Percentiles rank a stretch among this genome's conserved stretches.
Evolutionary conservation across 768 basidiomycete species (phyloP).

Genomic region (Leucosporidium creatinivorum): DNA sequence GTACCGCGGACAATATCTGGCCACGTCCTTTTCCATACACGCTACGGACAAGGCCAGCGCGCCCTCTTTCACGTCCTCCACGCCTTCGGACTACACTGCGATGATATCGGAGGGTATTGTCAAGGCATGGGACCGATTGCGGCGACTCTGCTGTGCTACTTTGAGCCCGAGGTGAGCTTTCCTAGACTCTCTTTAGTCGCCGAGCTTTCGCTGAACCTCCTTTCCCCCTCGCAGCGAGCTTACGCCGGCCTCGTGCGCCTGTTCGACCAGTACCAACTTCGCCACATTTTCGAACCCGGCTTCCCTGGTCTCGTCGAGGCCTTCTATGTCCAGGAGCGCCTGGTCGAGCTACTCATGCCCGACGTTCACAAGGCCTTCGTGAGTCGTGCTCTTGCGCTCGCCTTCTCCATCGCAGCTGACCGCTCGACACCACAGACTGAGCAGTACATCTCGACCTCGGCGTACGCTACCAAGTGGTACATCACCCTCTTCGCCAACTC

Average conservation of each 20-base stretch:
- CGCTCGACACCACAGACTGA: conserved; percentile 48
- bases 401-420: not conserved
- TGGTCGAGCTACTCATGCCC: conserved; percentile 81
- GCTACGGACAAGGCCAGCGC: conserved; percentile 93
- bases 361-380: conserved; percentile 75
- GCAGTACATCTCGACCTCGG: conserved; percentile 83
- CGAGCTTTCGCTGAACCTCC: not conserved
- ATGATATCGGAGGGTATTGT: conserved; percentile 69
- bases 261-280: conserved; percentile 80
- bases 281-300: conserved; percentile 80
- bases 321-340: conserved; percentile 90
- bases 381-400: conserved; percentile 33
- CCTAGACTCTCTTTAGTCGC: not conserved
- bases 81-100: conserved; percentile 74
- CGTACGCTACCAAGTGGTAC: conserved; percentile 99
- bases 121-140: conserved; percentile 98
- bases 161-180: conserved; percentile 61
- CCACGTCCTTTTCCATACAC: conserved; percentile 86
- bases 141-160: conserved; percentile 86
- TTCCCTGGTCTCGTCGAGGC: conserved; percentile 92
- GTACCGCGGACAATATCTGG: conserved; percentile 93
- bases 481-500: conserved; percentile 95
- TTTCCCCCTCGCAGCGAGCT: conserved; percentile 48
- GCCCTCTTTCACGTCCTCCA: conserved; percentile 92
- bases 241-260: conserved; percentile 79